phyloP scores from a whole-genome alignment of 306 rosid genomes.

The Acacia confusa region DNA sequence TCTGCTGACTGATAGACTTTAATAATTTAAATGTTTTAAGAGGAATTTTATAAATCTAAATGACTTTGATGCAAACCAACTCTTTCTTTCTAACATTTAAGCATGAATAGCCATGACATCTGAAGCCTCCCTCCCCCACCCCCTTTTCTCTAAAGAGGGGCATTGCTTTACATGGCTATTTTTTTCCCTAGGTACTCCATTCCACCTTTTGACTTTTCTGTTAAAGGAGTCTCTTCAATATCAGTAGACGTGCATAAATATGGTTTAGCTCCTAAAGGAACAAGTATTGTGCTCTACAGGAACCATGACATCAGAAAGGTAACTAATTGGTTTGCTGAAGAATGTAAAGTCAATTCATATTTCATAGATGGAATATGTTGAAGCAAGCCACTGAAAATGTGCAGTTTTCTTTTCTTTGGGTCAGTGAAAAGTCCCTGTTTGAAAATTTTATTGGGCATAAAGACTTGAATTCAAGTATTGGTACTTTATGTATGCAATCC shows the following conservation, averaged over 20 bases:
- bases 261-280: slow-evolving; percentile 98
- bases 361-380: slow-evolving; percentile 11
- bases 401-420: background rate
- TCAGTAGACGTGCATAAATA: slow-evolving; percentile 97
- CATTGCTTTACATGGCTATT: slow-evolving; percentile 14
- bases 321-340: slow-evolving; percentile 32
- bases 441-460: no score
- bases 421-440: no score
- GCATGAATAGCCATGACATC: background rate
- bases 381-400: slow-evolving; percentile 22
- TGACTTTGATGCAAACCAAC: background rate
- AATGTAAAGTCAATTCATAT: background rate
- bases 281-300: slow-evolving; percentile 78
- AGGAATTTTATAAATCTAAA: background rate
- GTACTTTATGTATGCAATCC: no score
- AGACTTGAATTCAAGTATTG: no score
- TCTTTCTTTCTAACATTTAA: background rate
- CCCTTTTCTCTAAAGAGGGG: background rate
- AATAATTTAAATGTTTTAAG: background rate
- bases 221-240: slow-evolving; percentile 90
- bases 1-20: background rate
- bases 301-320: slow-evolving; percentile 96
- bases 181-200: slow-evolving; percentile 63
- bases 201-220: slow-evolving; percentile 89
- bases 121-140: background rate